phyloP scores from a whole-genome alignment of 176 grass and related monocot species.

The Miscanthus lutarioriparius region DNA sequence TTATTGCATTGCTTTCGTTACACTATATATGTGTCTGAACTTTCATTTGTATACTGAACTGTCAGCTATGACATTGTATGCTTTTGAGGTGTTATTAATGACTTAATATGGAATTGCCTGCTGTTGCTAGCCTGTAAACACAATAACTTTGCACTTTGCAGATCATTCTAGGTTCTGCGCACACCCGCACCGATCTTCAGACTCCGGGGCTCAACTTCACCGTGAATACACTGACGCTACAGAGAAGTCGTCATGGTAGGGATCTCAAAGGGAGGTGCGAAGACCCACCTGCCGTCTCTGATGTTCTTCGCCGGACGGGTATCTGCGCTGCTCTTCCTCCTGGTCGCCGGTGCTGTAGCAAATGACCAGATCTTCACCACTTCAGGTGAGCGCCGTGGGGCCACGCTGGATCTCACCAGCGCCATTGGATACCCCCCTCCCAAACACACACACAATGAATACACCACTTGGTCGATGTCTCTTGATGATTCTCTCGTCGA shows the following conservation, averaged over 20 bases:
- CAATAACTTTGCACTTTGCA: not conserved
- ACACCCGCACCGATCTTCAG: not conserved
- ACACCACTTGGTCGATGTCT: not conserved
- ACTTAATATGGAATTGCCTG: constrained; percentile 4
- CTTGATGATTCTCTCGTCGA: not conserved
- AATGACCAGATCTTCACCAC: constrained; percentile 60
- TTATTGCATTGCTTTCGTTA: not conserved
- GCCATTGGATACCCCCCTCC: not conserved
- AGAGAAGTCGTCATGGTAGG: not conserved
- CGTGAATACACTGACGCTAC: not conserved
- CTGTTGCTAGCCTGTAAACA: not conserved
- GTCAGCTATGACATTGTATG: not conserved
- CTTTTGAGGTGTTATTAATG: not conserved
- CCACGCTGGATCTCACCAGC: not conserved
- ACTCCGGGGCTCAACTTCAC: not conserved
- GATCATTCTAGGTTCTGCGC: not conserved
- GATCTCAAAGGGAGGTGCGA: not conserved
- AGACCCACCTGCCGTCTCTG: constrained; percentile 6
- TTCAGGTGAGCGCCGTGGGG: constrained; percentile 35
- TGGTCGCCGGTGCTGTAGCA: not conserved
- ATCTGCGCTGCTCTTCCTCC: constrained; percentile 11
- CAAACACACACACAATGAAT: not conserved
- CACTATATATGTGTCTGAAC: constrained; percentile 4
- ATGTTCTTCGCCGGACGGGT: constrained; percentile 35
- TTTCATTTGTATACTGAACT: not conserved